Evolutionary conservation across 2,329 filamentous ascomycete genomes (phyloP).

Genomic region (Pseudonectria buxi): DNA sequence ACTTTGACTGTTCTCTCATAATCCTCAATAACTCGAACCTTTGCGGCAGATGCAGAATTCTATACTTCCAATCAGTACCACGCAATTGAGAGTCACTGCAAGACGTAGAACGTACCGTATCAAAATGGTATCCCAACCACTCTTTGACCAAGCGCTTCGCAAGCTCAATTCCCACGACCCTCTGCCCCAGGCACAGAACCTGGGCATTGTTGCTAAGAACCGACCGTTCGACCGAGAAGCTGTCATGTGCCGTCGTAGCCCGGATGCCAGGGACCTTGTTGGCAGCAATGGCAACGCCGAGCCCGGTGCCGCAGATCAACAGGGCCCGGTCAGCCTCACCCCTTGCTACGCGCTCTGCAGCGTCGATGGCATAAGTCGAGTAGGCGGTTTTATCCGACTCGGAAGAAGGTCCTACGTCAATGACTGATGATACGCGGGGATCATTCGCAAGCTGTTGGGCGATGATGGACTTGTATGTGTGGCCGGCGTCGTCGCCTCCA

Average conservation of each 20-base stretch:
- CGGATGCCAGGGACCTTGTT: constrained; percentile 81
- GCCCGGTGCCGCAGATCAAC: constrained; percentile 76
- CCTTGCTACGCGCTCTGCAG: constrained; percentile 53
- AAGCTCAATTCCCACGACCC: constrained; percentile 74
- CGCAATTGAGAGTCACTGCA: too few species aligned
- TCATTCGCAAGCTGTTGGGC: background rate
- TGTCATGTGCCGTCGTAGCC: constrained; percentile 80
- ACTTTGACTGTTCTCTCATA: too few species aligned
- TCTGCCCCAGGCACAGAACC: constrained; percentile 78
- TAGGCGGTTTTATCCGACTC: constrained; percentile 71
- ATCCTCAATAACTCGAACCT: too few species aligned
- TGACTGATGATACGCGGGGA: constrained; percentile 13
- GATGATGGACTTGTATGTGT: background rate
- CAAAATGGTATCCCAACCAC: constrained; percentile 77
- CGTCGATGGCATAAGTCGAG: constrained; percentile 68
- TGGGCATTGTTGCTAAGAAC: constrained; percentile 81
- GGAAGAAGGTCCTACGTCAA: constrained; percentile 65
- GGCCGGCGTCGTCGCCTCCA: background rate
- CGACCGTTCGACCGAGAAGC: constrained; percentile 73
- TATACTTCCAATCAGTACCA: too few species aligned
- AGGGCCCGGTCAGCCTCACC: constrained; percentile 69
- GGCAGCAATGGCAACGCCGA: constrained; percentile 79
- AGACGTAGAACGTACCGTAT: constrained; percentile 37
- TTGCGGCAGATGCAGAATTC: too few species aligned
- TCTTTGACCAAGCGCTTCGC: constrained; percentile 70